These are phyloP conservation scores for Aspergillus thermomutatus DNA, from an alignment of 2,329 filamentous ascomycete species.

Conservation along the genomic window DNA sequence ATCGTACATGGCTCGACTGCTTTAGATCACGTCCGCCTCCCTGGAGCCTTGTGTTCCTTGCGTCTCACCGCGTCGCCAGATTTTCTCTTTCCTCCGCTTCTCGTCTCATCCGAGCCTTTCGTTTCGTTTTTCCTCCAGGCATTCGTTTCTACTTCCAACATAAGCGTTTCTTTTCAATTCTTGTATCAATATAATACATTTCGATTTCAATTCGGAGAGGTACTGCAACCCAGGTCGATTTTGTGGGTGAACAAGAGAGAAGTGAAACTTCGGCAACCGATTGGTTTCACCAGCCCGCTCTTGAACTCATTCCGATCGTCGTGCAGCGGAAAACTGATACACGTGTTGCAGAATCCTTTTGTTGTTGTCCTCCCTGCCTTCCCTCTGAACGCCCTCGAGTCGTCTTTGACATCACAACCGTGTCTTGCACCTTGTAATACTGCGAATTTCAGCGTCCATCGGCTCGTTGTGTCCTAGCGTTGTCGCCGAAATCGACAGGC, in stretches of 20 bases:
- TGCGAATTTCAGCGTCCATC: conserved; percentile 7
- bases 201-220: conserved; percentile 29
- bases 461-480: conserved; percentile 9
- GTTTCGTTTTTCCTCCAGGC: conserved; percentile 22
- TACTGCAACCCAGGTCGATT: conserved; percentile 12
- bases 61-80: conserved; percentile 26
- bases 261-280: not conserved
- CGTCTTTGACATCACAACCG: conserved; percentile 14
- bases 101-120: conserved; percentile 27
- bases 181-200: conserved; percentile 32
- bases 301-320: conserved; percentile 10
- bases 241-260: not conserved
- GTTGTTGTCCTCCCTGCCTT: conserved; percentile 17
- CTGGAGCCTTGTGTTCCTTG: conserved; percentile 25
- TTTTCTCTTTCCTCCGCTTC: conserved; percentile 19
- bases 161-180: conserved; percentile 23
- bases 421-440: conserved; percentile 1
- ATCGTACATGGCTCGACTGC: conserved; percentile 33
- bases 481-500: conserved; percentile 12
- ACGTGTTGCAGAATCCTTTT: conserved; percentile 20
- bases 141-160: conserved; percentile 20
- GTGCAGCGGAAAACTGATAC: conserved; percentile 22
- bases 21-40: conserved; percentile 25
- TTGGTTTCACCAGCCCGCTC: conserved; percentile 7
- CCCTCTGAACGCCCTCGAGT: conserved; percentile 14